These are phyloP conservation scores for Stagonosporopsis rhizophila DNA, from an alignment of 2,329 filamentous ascomycete species.

Conservation along the genomic window DNA sequence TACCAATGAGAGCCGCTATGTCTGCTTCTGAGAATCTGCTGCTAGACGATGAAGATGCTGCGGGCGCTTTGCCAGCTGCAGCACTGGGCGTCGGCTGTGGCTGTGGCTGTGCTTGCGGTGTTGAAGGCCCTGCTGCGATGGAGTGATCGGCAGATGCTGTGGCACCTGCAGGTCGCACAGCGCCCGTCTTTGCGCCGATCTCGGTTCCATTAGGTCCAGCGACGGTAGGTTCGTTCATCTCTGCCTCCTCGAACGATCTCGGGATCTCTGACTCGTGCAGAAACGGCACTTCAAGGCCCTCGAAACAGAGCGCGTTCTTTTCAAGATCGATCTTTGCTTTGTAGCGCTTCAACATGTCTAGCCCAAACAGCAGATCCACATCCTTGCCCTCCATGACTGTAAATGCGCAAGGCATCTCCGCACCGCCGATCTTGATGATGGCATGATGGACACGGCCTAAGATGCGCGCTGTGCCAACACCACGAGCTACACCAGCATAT, in stretches of 20 bases:
- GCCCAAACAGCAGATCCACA: slow-evolving; percentile 87
- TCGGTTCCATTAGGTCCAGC: slow-evolving; percentile 86
- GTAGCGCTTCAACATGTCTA: slow-evolving; percentile 97
- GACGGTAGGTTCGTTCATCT: slow-evolving; percentile 81
- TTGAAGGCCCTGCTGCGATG: slow-evolving; percentile 20
- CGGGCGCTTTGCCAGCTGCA: slow-evolving; percentile 31
- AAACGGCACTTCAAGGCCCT: slow-evolving; percentile 87
- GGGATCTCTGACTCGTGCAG: slow-evolving; percentile 93
- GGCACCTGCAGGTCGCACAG: slow-evolving; percentile 64
- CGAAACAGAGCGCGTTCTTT: slow-evolving; percentile 84
- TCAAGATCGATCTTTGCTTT: slow-evolving; percentile 90
- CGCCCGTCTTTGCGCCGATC: slow-evolving; percentile 83
- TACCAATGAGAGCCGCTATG: slow-evolving; percentile 75
- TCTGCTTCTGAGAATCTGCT: slow-evolving; percentile 64
- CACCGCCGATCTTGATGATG: slow-evolving; percentile 88
- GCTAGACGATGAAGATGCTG: slow-evolving; percentile 18
- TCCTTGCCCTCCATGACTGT: slow-evolving; percentile 99
- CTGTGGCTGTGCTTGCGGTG: slow-evolving; percentile 13
- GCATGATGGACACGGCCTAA: slow-evolving; percentile 94
- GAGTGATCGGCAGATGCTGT: slow-evolving; percentile 41
- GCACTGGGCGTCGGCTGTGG: slow-evolving; percentile 7
- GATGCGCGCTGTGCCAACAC: slow-evolving; percentile 93
- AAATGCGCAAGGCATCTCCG: slow-evolving; percentile 91
- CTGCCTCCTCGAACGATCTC: slow-evolving; percentile 75
- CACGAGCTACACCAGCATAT: slow-evolving; percentile 89